Evolutionary conservation across 441 rosid genomes (phyloP).

Genomic region (Raphanus hybrid): DNA sequence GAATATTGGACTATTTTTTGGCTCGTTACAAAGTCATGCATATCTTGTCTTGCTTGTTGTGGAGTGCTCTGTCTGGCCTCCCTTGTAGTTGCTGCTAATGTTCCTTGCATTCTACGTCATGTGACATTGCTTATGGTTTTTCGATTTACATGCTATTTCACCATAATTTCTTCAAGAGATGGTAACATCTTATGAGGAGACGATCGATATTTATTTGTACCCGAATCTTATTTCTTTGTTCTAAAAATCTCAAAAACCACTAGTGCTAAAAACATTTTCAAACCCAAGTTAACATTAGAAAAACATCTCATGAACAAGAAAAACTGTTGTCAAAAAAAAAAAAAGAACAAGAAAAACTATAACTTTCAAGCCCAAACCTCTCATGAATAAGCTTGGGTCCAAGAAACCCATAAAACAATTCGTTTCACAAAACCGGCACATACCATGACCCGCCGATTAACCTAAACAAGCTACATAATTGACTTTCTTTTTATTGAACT

Average conservation of each 20-base stretch:
- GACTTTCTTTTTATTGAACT: background rate
- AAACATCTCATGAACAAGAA: conserved; percentile 2
- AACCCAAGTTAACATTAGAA: conserved; percentile 17
- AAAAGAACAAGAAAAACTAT: background rate
- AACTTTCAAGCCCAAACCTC: no score
- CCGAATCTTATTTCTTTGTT: background rate
- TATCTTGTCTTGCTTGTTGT: background rate
- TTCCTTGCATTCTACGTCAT: conserved; percentile 23
- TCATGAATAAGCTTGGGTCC: background rate
- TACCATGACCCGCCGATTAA: background rate
- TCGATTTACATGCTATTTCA: conserved; percentile 7
- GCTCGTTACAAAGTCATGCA: background rate
- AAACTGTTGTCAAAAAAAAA: no score
- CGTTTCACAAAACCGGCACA: background rate
- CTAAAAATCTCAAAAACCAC: background rate
- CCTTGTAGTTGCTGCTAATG: no score
- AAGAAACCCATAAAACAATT: background rate
- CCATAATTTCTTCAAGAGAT: conserved; percentile 39
- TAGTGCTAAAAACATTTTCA: background rate
- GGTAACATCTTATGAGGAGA: conserved; percentile 37
- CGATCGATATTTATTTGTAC: background rate
- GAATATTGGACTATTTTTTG: no score
- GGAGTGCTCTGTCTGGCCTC: background rate
- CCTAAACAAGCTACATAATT: background rate
- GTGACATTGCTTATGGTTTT: conserved; percentile 15